Evolutionary conservation across 169 alveolate species (phyloP), one percentile per base, ranked within the genome.

Genomic region (Eimeria falciformis): DNA sequence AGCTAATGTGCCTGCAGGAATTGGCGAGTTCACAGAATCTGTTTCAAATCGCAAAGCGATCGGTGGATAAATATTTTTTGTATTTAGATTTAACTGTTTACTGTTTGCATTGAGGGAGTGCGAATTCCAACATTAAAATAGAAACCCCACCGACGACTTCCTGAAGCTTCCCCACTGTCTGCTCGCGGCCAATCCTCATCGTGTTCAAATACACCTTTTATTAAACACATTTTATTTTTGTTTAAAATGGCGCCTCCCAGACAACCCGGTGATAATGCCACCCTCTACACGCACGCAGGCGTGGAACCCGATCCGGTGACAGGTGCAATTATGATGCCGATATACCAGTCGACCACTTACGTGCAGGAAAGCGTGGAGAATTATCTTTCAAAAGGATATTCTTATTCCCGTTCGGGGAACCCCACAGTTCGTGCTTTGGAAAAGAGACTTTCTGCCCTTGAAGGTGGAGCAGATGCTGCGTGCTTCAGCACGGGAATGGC

Each of bases 401-500:
- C 94, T 82, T 95, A 95, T 73, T 90, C 95, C 46, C 93, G 97
- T 47, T 85, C 95, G 45, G 91, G 86, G 85, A 95, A 95, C 91
- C 97, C 97, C 23, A 93, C 96, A 40, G 95, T 93, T 47, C 62
- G 89, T 25, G 92, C 92, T 45, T 89, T 94, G 47, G 97, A 95
- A 89, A 62, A 47, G 81, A 89, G 93, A 85, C 53, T 95, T 47
- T 93, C 94, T 17, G 87, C 82, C 68, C n/a, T 95, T 50, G 96
- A 95, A 78, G 94, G 95, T 6, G 97, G 95, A 50, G 53, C 37
- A 2, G 91, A 81, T 17, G 95, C 96, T 37, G 77, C 73, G 29
- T 82, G 90, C 69, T 82, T 90, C 68, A 83, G 92, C 78, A 73
- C 94, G 12, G 97, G 97, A 56, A 95, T 95, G 96, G 96, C 96